A percentile compares a stretch with the other conserved stretches of the same genome.
Evolutionary conservation across 768 basidiomycete species (phyloP).

Genomic region (Pulveroboletus sp.): DNA sequence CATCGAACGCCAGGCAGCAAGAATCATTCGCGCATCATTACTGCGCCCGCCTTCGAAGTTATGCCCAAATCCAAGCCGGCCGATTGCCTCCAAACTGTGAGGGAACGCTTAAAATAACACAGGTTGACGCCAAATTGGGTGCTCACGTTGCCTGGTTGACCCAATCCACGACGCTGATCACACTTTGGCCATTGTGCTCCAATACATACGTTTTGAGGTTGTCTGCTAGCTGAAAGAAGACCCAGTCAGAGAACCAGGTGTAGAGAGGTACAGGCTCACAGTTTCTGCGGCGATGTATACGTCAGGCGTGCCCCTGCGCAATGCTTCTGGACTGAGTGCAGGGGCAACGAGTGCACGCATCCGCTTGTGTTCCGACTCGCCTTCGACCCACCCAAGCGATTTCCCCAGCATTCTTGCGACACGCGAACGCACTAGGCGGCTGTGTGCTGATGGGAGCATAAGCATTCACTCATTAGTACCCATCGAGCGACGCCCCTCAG

Average conservation of each 20-base stretch:
- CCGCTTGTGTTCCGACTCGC: slow-evolving; percentile 6
- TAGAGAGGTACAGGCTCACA: not conserved
- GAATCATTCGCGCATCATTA: slow-evolving; percentile 1
- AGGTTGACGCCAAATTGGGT: not conserved
- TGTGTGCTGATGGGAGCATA: not conserved
- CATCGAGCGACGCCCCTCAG: not conserved
- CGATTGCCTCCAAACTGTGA: slow-evolving; percentile 1
- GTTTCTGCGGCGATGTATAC: slow-evolving; percentile 6
- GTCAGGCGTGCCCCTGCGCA: slow-evolving; percentile 2
- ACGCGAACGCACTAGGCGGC: not conserved
- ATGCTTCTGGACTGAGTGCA: slow-evolving; percentile 2
- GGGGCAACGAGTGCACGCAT: slow-evolving; percentile 6
- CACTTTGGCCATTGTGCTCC: not conserved
- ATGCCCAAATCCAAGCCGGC: slow-evolving; percentile 7
- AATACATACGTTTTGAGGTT: not conserved
- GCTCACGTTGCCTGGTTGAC: slow-evolving; percentile 6
- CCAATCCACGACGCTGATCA: slow-evolving; percentile 6
- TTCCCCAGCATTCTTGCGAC: slow-evolving; percentile 5
- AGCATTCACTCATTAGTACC: too few relatives aligned
- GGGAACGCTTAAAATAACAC: not conserved
- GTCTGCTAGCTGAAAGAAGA: slow-evolving; percentile 1
- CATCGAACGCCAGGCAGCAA: slow-evolving; percentile 4
- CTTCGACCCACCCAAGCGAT: slow-evolving; percentile 8
- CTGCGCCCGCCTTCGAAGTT: slow-evolving; percentile 6
- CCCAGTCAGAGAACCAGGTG: not conserved